These are phyloP conservation scores for Cylindrodendrum hubeiense DNA, from an alignment of 2,329 filamentous ascomycete genomes.

Conservation along the genomic window DNA sequence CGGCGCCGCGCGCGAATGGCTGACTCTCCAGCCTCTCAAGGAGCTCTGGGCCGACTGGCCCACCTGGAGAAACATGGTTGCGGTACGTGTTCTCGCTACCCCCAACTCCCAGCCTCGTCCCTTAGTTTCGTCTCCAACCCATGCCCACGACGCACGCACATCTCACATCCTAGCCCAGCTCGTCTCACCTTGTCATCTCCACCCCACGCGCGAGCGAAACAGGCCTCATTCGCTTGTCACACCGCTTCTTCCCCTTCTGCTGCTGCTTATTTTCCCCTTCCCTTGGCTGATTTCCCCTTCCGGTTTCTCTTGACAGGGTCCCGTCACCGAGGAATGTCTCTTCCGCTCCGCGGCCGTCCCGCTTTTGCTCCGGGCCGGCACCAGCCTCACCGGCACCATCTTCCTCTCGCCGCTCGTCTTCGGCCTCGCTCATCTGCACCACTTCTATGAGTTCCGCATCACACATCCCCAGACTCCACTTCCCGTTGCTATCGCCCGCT, in stretches of 20 bases:
- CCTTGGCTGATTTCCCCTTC: conserved; percentile 18
- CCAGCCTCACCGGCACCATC: conserved; percentile 71
- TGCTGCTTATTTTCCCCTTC: neutral
- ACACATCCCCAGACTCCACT: conserved; percentile 79
- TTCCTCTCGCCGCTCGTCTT: conserved; percentile 91
- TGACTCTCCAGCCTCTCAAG: conserved; percentile 65
- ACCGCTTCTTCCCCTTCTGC: conserved; percentile 34
- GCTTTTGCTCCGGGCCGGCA: conserved; percentile 79
- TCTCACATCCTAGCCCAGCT: conserved; percentile 27
- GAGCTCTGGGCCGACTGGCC: conserved; percentile 79
- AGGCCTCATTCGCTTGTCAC: conserved; percentile 33
- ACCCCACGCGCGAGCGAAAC: conserved; percentile 5
- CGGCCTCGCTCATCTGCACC: conserved; percentile 92
- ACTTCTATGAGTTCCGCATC: conserved; percentile 93
- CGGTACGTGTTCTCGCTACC: conserved; percentile 67
- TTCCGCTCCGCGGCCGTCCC: conserved; percentile 91
- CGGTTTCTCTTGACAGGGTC: conserved; percentile 67
- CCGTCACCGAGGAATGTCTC: conserved; percentile 91
- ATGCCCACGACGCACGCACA: conserved; percentile 20
- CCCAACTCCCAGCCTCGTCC: neutral
- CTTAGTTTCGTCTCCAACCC: conserved; percentile 17
- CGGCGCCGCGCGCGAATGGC: conserved; percentile 75
- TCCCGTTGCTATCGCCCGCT: conserved; percentile 74
- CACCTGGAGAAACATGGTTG: conserved; percentile 87
- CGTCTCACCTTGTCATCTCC: conserved; percentile 20